Evolutionary conservation across 1,284 basidiomycete genomes (phyloP).

Genomic region (Afroboletus lepidellus): DNA sequence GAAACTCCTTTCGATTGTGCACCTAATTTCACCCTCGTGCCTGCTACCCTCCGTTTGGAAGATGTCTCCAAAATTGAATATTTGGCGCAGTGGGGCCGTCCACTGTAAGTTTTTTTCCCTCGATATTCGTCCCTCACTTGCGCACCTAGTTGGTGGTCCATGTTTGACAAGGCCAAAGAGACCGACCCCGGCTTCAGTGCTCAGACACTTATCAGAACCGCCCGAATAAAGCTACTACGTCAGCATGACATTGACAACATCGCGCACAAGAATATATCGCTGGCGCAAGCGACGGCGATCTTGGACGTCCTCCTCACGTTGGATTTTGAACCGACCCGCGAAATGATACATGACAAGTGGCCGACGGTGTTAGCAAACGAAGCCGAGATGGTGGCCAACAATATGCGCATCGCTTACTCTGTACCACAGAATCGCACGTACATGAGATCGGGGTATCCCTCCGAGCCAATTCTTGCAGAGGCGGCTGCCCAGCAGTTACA

Average conservation of each 20-base stretch:
- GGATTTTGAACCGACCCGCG: not conserved
- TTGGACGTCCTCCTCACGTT: not conserved
- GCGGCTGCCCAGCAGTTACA: no score
- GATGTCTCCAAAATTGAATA: not conserved
- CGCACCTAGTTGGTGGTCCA: not conserved
- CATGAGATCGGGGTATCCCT: no score
- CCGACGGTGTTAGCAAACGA: not conserved
- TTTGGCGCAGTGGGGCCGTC: no score
- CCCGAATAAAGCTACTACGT: no score
- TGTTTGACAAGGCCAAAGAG: not conserved
- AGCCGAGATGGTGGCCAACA: not conserved
- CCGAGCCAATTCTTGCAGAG: no score
- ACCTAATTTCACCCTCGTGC: not conserved
- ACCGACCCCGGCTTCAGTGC: no score
- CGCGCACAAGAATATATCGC: not conserved
- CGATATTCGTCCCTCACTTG: not conserved
- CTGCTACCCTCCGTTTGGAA: not conserved
- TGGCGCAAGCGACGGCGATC: not conserved
- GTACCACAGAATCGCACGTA: no score
- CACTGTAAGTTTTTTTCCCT: not conserved
- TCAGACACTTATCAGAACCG: no score
- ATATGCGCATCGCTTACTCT: no score
- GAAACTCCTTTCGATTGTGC: not conserved
- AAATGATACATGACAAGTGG: not conserved
- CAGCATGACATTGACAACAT: no score